These are phyloP conservation scores for Boletus subcaerulescens DNA, from an alignment of 768 basidiomycete species.

Conservation along the genomic window DNA sequence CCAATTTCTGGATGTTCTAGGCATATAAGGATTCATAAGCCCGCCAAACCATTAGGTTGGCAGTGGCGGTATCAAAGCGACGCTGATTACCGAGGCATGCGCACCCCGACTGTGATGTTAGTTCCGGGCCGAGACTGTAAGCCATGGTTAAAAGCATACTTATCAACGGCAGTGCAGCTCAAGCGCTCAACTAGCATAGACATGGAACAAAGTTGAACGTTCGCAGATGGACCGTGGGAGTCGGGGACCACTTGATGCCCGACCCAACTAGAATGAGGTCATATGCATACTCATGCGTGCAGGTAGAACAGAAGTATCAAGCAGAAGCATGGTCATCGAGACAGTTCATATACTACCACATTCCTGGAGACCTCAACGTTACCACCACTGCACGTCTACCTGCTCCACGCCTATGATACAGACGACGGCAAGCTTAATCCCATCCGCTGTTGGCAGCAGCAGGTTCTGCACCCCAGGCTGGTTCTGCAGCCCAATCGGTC, in stretches of 20 bases:
- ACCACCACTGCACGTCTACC: not conserved
- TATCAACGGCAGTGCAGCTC: too few species aligned
- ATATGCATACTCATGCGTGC: constrained; percentile 17
- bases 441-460: constrained; percentile 22
- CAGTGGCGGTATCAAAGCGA: too few species aligned
- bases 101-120: too few species aligned
- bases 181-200: too few species aligned
- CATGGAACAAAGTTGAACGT: too few species aligned
- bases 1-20: not conserved
- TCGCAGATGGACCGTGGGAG: too few species aligned
- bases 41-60: not conserved
- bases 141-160: too few species aligned
- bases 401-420: not conserved
- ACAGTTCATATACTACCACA: constrained; percentile 16
- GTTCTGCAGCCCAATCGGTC: constrained; percentile 89
- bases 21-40: too few species aligned
- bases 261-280: too few species aligned
- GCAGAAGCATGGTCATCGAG: constrained; percentile 18
- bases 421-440: constrained; percentile 20
- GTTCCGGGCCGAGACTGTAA: too few species aligned
- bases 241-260: too few species aligned
- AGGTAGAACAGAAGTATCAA: constrained; percentile 16
- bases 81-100: too few species aligned
- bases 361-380: not conserved
- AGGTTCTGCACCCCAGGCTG: constrained; percentile 37